Conservation (phyloP, 2,329 filamentous ascomycete species). For the Fusarium musae region DNA sequence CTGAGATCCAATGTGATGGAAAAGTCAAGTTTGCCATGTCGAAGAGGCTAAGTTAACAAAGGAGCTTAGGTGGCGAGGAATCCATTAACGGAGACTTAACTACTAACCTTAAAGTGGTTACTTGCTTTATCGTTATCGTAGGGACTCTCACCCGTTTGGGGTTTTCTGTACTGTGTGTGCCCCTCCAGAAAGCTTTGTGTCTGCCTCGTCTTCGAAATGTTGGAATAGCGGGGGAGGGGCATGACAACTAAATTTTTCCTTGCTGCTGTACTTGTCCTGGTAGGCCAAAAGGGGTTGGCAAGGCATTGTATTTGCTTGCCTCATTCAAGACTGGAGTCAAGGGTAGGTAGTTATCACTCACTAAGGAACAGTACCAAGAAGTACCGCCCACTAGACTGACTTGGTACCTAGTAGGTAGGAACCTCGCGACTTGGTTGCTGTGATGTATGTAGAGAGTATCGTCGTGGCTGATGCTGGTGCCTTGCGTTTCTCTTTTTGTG, state of each 20-base stretch:
- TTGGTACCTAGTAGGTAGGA: neutral
- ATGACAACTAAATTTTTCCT: neutral
- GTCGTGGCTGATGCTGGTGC: constrained; percentile 21
- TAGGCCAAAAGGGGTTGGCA: neutral
- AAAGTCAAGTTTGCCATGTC: constrained; percentile 4
- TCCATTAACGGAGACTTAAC: neutral
- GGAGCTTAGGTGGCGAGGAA: neutral
- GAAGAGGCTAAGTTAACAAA: neutral
- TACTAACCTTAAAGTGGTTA: too few species aligned
- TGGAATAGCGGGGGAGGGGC: constrained; percentile 36
- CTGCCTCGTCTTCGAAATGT: neutral
- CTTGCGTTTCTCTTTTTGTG: constrained; percentile 23
- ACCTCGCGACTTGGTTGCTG: neutral
- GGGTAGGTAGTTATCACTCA: neutral
- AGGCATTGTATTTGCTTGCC: neutral
- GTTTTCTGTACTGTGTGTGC: neutral
- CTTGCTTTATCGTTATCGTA: constrained; percentile 8
- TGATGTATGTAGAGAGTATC: neutral
- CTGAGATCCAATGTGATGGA: neutral
- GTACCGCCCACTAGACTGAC: neutral
- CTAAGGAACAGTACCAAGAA: neutral
- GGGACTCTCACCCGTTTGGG: neutral
- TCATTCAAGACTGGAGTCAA: neutral
- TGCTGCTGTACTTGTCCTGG: neutral
- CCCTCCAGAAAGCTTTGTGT: constrained; percentile 16